Evolutionary conservation across 768 basidiomycete genomes (phyloP), one percentile per base, ranked within the genome.

Genomic region (Mycena galopus): DNA sequence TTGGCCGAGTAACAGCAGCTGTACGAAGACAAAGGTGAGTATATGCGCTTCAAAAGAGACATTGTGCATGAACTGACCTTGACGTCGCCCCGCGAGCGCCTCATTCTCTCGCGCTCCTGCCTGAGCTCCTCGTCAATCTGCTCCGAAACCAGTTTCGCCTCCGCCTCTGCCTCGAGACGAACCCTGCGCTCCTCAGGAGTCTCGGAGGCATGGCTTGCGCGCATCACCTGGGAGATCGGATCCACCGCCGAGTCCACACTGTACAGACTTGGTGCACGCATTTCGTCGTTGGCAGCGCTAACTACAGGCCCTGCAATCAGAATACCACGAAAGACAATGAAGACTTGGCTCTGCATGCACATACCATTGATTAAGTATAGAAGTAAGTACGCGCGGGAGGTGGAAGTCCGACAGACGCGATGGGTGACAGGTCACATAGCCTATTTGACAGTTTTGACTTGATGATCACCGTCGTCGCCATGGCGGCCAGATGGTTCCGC

Each of bases 91-190:
- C 89, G 94, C 60, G 85, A 88, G 78, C 87, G 89, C 80, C 88
- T 91, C 67, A 90, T 76, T 61, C 85, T 87, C 79, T 93, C 92
- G 67, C 90, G 87, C 77, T 96, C 94, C 69, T 84, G 82, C 74
- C 90, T 89, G 64, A 96, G 86, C 76, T 94, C 89, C 78, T 94
- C 94, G 81, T 96, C 94, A 77, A 96, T 96, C 80, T 88, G 88
- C 72, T 96, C 94, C 58, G 93, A 94, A 71, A 92, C 84, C 58
- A 89, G 88, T 79, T 91, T 92, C 3, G 94, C 93, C 72, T 94
- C 92, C 0, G 89, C 89, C 82, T 96, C 94, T 39, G 84, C 80
- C 71, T 87, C 82, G 21, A 94, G 87, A 67, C 94, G 89, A 35
- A 81, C 74, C 58, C 85, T 83, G 58, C 92, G 90, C 79, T 95